Base-by-base conservation (phyloP, 345 rosid genomes). In the Lepidium sativum region DNA sequence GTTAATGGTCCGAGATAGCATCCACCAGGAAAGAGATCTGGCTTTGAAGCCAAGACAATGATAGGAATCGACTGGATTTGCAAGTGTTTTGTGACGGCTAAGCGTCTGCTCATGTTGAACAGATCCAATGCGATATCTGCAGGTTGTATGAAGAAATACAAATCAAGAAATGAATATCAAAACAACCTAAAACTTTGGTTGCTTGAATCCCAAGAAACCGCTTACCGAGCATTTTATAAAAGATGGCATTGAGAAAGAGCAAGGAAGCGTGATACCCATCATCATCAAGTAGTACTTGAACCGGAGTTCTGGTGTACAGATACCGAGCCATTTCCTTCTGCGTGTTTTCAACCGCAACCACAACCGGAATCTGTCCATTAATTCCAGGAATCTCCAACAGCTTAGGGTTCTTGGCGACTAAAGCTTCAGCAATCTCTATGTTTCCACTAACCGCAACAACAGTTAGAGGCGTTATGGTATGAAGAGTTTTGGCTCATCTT, bases 1-100 rank as follows among this genome's bases (percentile, higher is more conserved):
- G 45, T 40, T 45, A 65, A 42, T 54, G 71, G 71, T 65, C 76
- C 71, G 4, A 72, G 71, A 20, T 6, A 1, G 34, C 63, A 72
- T 41, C 76, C 71, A 58, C 71, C 42, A 6, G 71, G 76, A 8
- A 65, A 72, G 34, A 72, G 67, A 50, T 72, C 76, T 1, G 76
- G 71, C 41, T 72, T 72, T 34, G 76, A 72, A 72, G 76, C 76
- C 43, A 72, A 51, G 56, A 72, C 76, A 3, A 72, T 72, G 42
- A 72, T 72, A 6, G 76, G 76, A 17, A 72, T 65, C 1, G 76
- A 72, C 56, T 72, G 67, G 15, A 72, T 72, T 29, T 50, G 57
- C 53, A 14, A n/a, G 16, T 72, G 76, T 72, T 72, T 72, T 43
- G 29, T 72, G 41, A 72, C 67, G 20, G 76, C 76, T 14, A 72